phyloP scores from a whole-genome alignment of 2,329 filamentous ascomycete species.

The Shiraia sp. region DNA sequence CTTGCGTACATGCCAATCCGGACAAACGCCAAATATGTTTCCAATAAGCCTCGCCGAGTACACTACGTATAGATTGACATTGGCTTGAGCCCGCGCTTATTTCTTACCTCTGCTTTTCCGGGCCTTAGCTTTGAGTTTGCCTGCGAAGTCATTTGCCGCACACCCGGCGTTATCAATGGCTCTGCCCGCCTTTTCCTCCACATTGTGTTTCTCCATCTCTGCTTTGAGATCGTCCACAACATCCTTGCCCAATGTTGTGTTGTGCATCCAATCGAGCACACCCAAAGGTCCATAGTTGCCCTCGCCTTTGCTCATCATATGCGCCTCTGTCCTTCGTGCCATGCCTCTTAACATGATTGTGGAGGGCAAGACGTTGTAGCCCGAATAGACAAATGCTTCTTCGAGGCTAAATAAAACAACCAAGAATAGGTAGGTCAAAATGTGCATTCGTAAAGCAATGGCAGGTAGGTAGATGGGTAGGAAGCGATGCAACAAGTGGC shows the following conservation, averaged over 20 bases:
- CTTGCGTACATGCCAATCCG: constrained; percentile 1
- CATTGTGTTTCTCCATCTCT: constrained; percentile 60
- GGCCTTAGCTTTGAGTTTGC: constrained; percentile 30
- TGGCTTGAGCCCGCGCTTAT: constrained; percentile 7
- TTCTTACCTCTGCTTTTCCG: constrained; percentile 34
- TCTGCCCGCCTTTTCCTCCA: constrained; percentile 49
- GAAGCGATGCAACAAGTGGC: constrained; percentile 66
- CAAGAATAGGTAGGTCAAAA: constrained; percentile 72
- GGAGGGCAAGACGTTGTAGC: constrained; percentile 65
- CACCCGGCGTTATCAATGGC: constrained; percentile 41
- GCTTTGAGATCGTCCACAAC: constrained; percentile 59
- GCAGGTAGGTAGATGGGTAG: constrained; percentile 69
- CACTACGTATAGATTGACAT: too few relatives aligned
- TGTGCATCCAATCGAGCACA: constrained; percentile 50
- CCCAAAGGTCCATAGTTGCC: constrained; percentile 68
- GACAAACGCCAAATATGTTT: neutral
- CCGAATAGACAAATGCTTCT: constrained; percentile 68
- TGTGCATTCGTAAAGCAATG: constrained; percentile 67
- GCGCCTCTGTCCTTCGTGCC: constrained; percentile 60
- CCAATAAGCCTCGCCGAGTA: too few relatives aligned
- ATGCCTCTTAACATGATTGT: constrained; percentile 61
- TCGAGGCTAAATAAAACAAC: constrained; percentile 66
- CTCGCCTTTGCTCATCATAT: constrained; percentile 60
- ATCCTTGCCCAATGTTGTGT: constrained; percentile 57
- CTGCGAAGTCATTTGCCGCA: constrained; percentile 34